Conservation (phyloP, 352 stramenopile genomes). For the Aphanomyces cochlioides region DNA sequence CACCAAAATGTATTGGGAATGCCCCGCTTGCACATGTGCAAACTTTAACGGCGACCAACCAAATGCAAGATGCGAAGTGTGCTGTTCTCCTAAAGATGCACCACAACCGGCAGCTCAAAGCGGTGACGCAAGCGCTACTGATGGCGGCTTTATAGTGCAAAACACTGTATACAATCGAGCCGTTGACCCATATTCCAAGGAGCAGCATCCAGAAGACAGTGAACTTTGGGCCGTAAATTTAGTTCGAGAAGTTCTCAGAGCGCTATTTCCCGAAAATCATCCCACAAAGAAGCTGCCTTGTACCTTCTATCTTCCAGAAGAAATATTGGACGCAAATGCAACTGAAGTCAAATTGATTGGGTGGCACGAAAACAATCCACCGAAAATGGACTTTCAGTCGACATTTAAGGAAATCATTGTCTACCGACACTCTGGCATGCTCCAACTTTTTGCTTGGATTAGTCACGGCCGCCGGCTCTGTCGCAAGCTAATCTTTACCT, state of each 20-base stretch:
- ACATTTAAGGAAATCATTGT: conserved; percentile 99
- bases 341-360: conserved; percentile 55
- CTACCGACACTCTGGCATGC: conserved; percentile 84
- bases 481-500: conserved; percentile 96
- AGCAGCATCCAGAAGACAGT: conserved; percentile 57
- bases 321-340: conserved; percentile 48
- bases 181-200: conserved; percentile 78
- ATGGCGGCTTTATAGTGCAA: conserved; percentile 58
- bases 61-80: conserved; percentile 73
- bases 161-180: conserved; percentile 55
- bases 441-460: conserved; percentile 97
- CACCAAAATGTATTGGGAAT: conserved; percentile 88
- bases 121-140: conserved; percentile 34
- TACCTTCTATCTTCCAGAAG: conserved; percentile 59
- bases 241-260: conserved; percentile 50
- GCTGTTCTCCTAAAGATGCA: conserved; percentile 47
- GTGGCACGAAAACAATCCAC: conserved; percentile 52
- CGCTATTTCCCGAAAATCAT: conserved; percentile 69
- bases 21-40: conserved; percentile 70
- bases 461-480: conserved; percentile 96
- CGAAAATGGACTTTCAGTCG: conserved; percentile 72
- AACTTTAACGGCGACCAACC: conserved; percentile 86
- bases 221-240: conserved; percentile 77
- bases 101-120: conserved; percentile 30
- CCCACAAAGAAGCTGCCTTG: conserved; percentile 81